Evolutionary conservation across 441 rosid genomes (phyloP), one percentile per base, ranked within the genome.

Genomic region (Macaranga tanarius): DNA sequence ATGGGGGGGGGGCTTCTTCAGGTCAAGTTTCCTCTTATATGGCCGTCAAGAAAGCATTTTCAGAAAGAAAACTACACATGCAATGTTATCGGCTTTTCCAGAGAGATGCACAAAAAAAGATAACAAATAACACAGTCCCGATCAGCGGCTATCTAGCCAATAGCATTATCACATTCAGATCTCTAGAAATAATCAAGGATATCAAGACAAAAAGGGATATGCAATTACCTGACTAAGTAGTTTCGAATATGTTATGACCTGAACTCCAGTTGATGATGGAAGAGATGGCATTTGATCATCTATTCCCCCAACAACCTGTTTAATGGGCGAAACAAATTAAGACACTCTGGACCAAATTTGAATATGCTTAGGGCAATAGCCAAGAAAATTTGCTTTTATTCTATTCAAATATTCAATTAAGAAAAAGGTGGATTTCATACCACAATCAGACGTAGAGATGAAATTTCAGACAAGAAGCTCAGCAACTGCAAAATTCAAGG

Each of bases 281-380:
- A 89, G 91, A 23, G 91, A 92, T 75, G 97, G 98, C 69, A 93
- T 79, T 79, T 87, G 84, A 76, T 93, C 95, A 77, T 89, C 90
- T 54, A 90, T 79, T 74, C 97, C 99, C 67, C 95, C 99, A 80
- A 96, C 97, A 80, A 96, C 98, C 99, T 96, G 80, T 69, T 69
- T 67, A 62, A 65, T 50, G 82, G 45, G 77, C 61, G 73, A 73
- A 79, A 60, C 62, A 80, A 67, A 65, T 65, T 38, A 70, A 67
- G 63, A 22, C 63, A 57, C 38, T 79, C 31, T 62, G 17, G 38
- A 71, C 40, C 38, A 20, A 66, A 40, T n/a, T 64, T 63, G 52
- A 4, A 10, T 25, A 40, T 57, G 8, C 13, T 2, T 10, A 38
- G 17, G 13, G 25, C 55, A 26, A 34, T 40, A 62, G 50, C 44